Base-by-base conservation (phyloP, 805 yeast species). In the Saccharomycopsis babjevae region DNA sequence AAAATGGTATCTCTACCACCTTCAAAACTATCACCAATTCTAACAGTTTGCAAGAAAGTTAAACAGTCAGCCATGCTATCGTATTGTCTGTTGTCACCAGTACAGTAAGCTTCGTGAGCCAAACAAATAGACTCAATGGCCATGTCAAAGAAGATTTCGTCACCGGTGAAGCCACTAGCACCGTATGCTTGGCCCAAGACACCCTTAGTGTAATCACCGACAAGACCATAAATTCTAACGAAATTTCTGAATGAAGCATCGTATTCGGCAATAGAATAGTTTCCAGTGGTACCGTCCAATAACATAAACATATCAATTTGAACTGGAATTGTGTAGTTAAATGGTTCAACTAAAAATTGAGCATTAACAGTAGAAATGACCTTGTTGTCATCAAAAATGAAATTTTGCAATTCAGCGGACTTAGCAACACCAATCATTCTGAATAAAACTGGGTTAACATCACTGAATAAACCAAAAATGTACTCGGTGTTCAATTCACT, bases 1-100 rank as follows among this genome's bases (percentile, higher is more conserved):
- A 66, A 67, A 10, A 68, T 54, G 5, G 69, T 66, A 56, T 68
- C 58, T 62, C 67, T 65, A 20, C 70, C 70, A 61, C 71, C 71
- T 61, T 68, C 70, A 59, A 57, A 60, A 36, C 65, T 63, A 38
- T 46, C 40, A 20, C 71, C 71, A n/a, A 62, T 43, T 54, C 69
- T 59, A 30, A 64, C 59, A 15, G 55, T 57, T 6, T 20, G 8
- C 54, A 66, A 54, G 46, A 42, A 64, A 1, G 59, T 58, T 5
- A 60, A 32, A 60, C 68, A 68, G 7, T 39, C 67, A 10, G 63
- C 62, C 34, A 50, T 56, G 4, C 61, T 54, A 20, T 43, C 50
- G 54, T 66, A 68, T 50, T 68, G 69, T 50, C 58, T 61, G 59
- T 61, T 61, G 1, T 56, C 60, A 20, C 67, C 67, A n/a, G 46